Evolutionary conservation across 139 green algal genomes (phyloP), one percentile per base, ranked within the genome.

Genomic region (Chlamydomonas asymmetrica): DNA sequence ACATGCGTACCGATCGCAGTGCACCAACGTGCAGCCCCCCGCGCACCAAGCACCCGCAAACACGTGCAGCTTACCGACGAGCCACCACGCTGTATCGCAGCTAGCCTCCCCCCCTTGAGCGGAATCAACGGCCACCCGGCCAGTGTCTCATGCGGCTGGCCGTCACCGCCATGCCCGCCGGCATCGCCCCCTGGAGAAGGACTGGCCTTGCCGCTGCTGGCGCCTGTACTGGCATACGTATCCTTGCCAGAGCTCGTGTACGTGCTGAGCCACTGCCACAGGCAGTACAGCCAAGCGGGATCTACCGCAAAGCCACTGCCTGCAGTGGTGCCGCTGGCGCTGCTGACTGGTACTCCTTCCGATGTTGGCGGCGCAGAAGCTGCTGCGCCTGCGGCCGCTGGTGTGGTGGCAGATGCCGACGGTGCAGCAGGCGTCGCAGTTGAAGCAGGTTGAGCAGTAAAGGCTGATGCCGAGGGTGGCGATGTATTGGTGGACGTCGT

Each of bases 121-220:
- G 90, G 88, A 54, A 94, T 59, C 43, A 94, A 61, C 35, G 90
- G 90, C 86, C 80, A 88, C 25, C 73, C 48, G n/a, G 9, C 23
- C 61, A 89, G 59, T 57, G 63, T 49, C 73, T 69, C 43, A 29
- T 62, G 25, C 60, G 86, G 35, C 67, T 59, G 71, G 39, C 69
- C 43, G 23, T 61, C n/a, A 34, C 50, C 73, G 34, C 64, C 52
- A n/a, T n/a, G n/a, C n/a, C n/a, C n/a, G n/a, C n/a, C n/a, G n/a
- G n/a, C n/a, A n/a, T n/a, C n/a, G n/a, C n/a, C n/a, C n/a, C n/a
- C n/a, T n/a, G n/a, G n/a, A n/a, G n/a, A n/a, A n/a, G n/a, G 37
- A 1, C 22, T 18, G 37, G 16, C 37, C 39, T 34, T 8, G 25
- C 50, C 1, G 27, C 25, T 2, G 63, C 5, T 1, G 39, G 56